A percentile compares a stretch with the other conserved stretches of the same genome.
Evolutionary conservation across 768 basidiomycete species (phyloP).

Genomic region (Cyclocybe aegerita): DNA sequence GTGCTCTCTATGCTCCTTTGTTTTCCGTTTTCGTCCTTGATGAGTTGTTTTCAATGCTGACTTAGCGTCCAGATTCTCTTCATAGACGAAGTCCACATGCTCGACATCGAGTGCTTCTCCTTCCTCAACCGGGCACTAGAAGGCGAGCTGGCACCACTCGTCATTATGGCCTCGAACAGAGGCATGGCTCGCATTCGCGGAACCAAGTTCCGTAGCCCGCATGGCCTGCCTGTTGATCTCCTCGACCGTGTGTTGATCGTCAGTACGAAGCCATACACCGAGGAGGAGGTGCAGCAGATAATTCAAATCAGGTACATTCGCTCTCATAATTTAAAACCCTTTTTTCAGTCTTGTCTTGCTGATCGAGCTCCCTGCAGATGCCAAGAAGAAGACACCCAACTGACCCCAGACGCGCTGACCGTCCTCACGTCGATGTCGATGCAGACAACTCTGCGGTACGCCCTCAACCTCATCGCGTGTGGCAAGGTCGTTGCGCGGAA

Average conservation of each 20-base stretch:
- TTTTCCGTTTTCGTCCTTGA: not conserved
- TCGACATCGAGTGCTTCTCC: slow-evolving; percentile 99
- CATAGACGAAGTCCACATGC: slow-evolving; percentile 99
- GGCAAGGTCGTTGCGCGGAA: slow-evolving; percentile 84
- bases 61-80: slow-evolving; percentile 73
- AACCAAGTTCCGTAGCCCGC: slow-evolving; percentile 91
- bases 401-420: slow-evolving; percentile 67
- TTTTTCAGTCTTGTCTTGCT: slow-evolving; percentile 10
- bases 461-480: slow-evolving; percentile 93
- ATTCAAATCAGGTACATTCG: slow-evolving; percentile 79
- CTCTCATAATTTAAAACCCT: slow-evolving; percentile 1
- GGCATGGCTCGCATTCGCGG: slow-evolving; percentile 95
- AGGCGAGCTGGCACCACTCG: slow-evolving; percentile 88
- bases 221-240: slow-evolving; percentile 92
- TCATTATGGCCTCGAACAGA: slow-evolving; percentile 98
- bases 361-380: slow-evolving; percentile 45
- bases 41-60: not conserved
- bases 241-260: slow-evolving; percentile 96
- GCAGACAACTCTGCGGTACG: slow-evolving; percentile 90
- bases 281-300: slow-evolving; percentile 87
- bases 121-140: slow-evolving; percentile 97
- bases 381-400: slow-evolving; percentile 92
- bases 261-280: slow-evolving; percentile 82
- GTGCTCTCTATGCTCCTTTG: slow-evolving; percentile 1
- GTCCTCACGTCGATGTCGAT: slow-evolving; percentile 89